Percentiles rank a stretch among this genome's conserved stretches.
phyloP scores from a whole-genome alignment of 768 basidiomycete species.

The Cystofilobasidium capitatum region DNA sequence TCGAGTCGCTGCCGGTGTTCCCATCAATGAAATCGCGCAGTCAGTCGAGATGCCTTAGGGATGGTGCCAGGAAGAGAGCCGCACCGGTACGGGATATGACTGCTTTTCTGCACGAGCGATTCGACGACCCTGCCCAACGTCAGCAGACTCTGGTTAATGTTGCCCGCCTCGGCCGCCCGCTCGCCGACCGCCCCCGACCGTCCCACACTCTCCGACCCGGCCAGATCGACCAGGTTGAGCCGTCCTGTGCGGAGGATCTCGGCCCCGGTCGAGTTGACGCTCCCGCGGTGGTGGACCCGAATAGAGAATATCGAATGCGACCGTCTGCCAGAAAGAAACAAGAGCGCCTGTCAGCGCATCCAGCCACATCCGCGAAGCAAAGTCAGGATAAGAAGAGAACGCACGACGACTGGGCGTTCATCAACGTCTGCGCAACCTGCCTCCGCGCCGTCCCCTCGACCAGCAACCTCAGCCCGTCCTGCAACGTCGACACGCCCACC shows the following conservation, averaged over 20 bases:
- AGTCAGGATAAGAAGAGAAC: not conserved
- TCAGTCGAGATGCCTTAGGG: not conserved
- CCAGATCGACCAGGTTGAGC: constrained; percentile 95
- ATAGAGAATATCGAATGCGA: constrained; percentile 98
- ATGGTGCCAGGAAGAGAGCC: constrained; percentile 28
- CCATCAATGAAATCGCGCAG: not conserved
- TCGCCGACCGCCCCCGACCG: constrained; percentile 91
- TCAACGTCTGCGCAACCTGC: constrained; percentile 90
- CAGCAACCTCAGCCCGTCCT: constrained; percentile 71
- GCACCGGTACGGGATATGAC: constrained; percentile 89
- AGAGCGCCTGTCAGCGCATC: constrained; percentile 4
- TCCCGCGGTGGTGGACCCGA: constrained; percentile 83
- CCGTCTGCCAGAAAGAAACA: constrained; percentile 46
- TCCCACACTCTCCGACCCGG: constrained; percentile 95
- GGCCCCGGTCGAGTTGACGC: constrained; percentile 54
- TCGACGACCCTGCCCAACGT: constrained; percentile 97
- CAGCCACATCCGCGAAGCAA: not conserved
- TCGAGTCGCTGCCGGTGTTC: constrained; percentile 55
- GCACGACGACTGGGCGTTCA: constrained; percentile 80
- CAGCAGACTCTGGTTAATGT: constrained; percentile 94
- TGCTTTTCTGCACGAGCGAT: constrained; percentile 79
- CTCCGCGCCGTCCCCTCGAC: constrained; percentile 81
- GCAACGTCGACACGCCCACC: constrained; percentile 65
- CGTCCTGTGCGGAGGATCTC: constrained; percentile 85
- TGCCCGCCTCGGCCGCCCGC: constrained; percentile 89